Evolutionary conservation across 768 basidiomycete genomes (phyloP).

Genomic region (Russula vinacea): DNA sequence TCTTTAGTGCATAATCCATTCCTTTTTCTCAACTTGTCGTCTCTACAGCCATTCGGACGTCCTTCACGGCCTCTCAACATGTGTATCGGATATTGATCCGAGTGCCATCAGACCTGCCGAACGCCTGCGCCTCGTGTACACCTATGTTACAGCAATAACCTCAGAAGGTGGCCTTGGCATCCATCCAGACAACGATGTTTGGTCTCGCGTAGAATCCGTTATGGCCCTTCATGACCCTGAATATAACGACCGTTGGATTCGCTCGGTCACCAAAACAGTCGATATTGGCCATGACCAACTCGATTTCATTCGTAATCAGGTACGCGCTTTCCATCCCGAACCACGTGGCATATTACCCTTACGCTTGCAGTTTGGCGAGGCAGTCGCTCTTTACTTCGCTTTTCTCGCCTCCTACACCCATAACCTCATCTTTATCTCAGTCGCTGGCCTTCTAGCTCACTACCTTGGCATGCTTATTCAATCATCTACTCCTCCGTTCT

Average conservation of each 20-base stretch:
- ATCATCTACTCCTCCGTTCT: slow-evolving; percentile 71
- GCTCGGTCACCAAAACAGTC: slow-evolving; percentile 55
- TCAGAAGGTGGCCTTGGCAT: slow-evolving; percentile 85
- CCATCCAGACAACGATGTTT: slow-evolving; percentile 63
- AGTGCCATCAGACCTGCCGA: slow-evolving; percentile 63
- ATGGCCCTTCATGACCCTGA: slow-evolving; percentile 80
- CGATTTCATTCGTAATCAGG: slow-evolving; percentile 70
- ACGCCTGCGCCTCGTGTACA: slow-evolving; percentile 73
- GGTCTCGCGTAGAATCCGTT: slow-evolving; percentile 78
- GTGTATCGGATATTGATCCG: slow-evolving; percentile 42
- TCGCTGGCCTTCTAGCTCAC: slow-evolving; percentile 66
- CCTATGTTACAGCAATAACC: slow-evolving; percentile 63
- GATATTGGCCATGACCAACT: slow-evolving; percentile 53
- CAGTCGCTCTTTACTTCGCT: slow-evolving; percentile 82
- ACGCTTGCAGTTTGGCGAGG: slow-evolving; percentile 63
- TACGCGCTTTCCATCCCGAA: slow-evolving; percentile 34
- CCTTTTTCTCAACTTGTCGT: not conserved
- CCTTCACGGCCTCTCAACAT: slow-evolving; percentile 66
- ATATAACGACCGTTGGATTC: slow-evolving; percentile 79
- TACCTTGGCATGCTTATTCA: slow-evolving; percentile 69
- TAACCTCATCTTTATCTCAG: slow-evolving; percentile 72
- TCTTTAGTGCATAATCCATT: not conserved
- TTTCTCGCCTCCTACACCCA: slow-evolving; percentile 84
- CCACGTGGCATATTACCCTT: slow-evolving; percentile 21
- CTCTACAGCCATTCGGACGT: slow-evolving; percentile 66